Evolutionary conservation across 2,329 filamentous ascomycete species (phyloP).

Genomic region (Didymella pomorum): DNA sequence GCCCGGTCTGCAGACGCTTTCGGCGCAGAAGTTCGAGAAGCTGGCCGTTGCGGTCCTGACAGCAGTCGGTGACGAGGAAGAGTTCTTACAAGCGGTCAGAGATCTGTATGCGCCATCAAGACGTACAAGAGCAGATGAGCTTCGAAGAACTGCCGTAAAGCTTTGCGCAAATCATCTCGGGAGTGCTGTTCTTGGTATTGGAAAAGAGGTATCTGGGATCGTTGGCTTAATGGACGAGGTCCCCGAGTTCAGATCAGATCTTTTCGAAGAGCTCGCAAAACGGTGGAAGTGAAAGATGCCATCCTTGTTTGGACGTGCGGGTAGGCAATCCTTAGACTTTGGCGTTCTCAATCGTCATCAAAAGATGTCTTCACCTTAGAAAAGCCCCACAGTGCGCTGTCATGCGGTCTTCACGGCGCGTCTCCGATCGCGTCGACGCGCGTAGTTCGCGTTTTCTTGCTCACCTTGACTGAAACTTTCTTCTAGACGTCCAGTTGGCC

Average conservation of each 20-base stretch:
- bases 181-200: slow-evolving; percentile 37
- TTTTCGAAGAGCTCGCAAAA: slow-evolving; percentile 41
- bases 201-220: slow-evolving; percentile 37
- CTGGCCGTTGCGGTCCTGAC: slow-evolving; percentile 32
- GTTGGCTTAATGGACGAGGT: slow-evolving; percentile 42
- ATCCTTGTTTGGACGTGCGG: neutral
- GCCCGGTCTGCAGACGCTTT: slow-evolving; percentile 35
- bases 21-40: slow-evolving; percentile 40
- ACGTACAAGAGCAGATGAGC: slow-evolving; percentile 32
- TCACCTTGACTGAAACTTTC: neutral
- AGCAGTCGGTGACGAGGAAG: slow-evolving; percentile 36
- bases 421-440: slow-evolving; percentile 9
- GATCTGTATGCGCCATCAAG: slow-evolving; percentile 38
- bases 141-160: slow-evolving; percentile 32
- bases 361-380: slow-evolving; percentile 11
- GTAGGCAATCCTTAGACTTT: neutral
- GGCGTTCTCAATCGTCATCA: neutral
- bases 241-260: slow-evolving; percentile 40
- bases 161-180: slow-evolving; percentile 43
- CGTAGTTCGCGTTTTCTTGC: slow-evolving; percentile 2
- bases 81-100: slow-evolving; percentile 36
- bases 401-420: neutral
- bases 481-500: neutral
- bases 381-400: neutral
- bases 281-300: slow-evolving; percentile 31